Evolutionary conservation across 257 asterid genomes (phyloP).

Genomic region (Nicotiana paniculata): DNA sequence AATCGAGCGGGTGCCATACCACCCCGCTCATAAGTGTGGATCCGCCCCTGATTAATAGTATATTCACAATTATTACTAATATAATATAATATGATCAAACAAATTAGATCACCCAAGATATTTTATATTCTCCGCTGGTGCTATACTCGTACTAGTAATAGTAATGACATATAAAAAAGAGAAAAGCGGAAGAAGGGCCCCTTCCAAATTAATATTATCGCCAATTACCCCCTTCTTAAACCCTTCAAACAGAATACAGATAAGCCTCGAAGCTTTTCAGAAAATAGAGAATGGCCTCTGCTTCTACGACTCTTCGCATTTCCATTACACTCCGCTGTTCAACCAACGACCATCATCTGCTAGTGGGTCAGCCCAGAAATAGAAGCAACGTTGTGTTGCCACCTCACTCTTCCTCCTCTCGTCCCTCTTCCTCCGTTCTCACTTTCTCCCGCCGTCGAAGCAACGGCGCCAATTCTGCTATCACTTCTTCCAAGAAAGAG

Average conservation of each 20-base stretch:
- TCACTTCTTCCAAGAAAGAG: constrained; percentile 34
- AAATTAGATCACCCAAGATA: too few relatives aligned
- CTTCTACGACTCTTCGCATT: constrained; percentile 37
- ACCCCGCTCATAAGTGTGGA: too few relatives aligned
- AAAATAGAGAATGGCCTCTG: constrained; percentile 33
- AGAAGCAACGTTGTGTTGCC: constrained; percentile 19
- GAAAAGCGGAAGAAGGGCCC: too few relatives aligned
- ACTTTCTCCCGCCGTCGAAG: constrained; percentile 57
- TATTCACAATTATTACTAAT: too few relatives aligned
- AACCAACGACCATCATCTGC: constrained; percentile 14
- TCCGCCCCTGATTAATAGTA: too few relatives aligned
- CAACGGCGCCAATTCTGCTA: constrained; percentile 18
- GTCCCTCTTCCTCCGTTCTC: constrained; percentile 32
- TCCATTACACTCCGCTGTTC: constrained; percentile 24
- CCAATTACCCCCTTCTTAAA: neutral
- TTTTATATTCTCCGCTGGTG: too few relatives aligned
- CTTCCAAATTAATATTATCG: too few relatives aligned
- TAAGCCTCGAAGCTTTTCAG: neutral
- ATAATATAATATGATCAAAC: too few relatives aligned
- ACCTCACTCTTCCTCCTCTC: constrained; percentile 12
- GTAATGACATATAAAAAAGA: too few relatives aligned
- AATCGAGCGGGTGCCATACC: too few relatives aligned
- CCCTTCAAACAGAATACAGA: neutral
- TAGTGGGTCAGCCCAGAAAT: constrained; percentile 17
- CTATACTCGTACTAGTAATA: too few relatives aligned